Percentiles rank a stretch among this genome's conserved stretches.
Evolutionary conservation across 148 eudicot species (phyloP).

Genomic region (Dianthus caryophyllus): DNA sequence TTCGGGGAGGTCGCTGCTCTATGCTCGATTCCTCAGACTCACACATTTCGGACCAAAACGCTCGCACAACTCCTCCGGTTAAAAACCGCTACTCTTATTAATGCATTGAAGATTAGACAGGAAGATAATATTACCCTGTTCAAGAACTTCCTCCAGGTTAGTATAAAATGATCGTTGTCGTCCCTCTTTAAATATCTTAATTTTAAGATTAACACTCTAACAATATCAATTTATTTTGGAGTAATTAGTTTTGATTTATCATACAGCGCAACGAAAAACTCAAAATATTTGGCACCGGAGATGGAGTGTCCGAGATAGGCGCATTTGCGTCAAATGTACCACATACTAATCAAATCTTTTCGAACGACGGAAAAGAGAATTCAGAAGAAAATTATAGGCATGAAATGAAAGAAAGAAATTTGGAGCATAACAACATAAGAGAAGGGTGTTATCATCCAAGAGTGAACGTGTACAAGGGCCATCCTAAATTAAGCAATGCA

Average conservation of each 20-base stretch:
- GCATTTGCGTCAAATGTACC: background rate
- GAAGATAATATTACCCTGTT: conserved; percentile 55
- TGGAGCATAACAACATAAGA: background rate
- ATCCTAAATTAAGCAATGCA: conserved; percentile 27
- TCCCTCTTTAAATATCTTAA: too few species aligned
- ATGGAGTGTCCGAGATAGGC: conserved; percentile 23
- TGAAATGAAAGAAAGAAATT: conserved; percentile 11
- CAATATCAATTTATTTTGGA: too few species aligned
- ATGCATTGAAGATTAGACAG: conserved; percentile 52
- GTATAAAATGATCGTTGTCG: background rate
- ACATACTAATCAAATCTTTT: conserved; percentile 1
- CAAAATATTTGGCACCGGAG: conserved; percentile 17
- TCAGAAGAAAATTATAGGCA: background rate
- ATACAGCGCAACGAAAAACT: conserved; percentile 24
- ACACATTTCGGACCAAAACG: conserved; percentile 65
- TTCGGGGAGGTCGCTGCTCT: conserved; percentile 88
- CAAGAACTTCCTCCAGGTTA: conserved; percentile 69
- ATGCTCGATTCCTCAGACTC: conserved; percentile 59
- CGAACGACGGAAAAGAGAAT: conserved; percentile 1
- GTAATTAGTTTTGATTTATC: background rate
- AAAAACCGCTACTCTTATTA: conserved; percentile 43
- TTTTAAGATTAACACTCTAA: too few species aligned
- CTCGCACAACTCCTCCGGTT: conserved; percentile 70
- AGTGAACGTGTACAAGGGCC: conserved; percentile 56
- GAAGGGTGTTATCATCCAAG: conserved; percentile 27